Evolutionary conservation across 2,329 filamentous ascomycete species (phyloP).

Genomic region (Ceratocystis cacaofunesta): DNA sequence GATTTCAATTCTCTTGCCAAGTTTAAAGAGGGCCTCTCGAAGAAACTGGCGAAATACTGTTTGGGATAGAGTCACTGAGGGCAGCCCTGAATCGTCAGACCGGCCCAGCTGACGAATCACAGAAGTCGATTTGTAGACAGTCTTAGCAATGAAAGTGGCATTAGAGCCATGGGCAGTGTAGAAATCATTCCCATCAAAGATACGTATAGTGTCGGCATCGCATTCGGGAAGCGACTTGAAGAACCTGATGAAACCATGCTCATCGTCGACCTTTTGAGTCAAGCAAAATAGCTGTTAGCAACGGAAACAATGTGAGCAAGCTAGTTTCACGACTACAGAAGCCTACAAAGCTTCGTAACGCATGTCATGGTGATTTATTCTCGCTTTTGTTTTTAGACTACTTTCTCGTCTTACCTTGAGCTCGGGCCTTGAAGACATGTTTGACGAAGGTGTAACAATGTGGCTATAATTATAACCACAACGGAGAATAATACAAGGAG

Average conservation of each 20-base stretch:
- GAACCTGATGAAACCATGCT: conserved; percentile 90
- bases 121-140: conserved; percentile 93
- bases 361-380: background rate
- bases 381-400: background rate
- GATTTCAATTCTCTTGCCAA: conserved; percentile 84
- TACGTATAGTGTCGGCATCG: conserved; percentile 62
- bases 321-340: background rate
- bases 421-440: conserved; percentile 58
- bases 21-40: conserved; percentile 78
- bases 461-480: background rate
- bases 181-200: conserved; percentile 90
- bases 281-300: conserved; percentile 8
- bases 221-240: conserved; percentile 71
- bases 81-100: conserved; percentile 66
- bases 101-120: conserved; percentile 81
- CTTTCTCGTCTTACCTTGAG: conserved; percentile 39
- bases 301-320: background rate
- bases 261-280: conserved; percentile 65
- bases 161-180: conserved; percentile 87
- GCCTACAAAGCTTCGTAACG: background rate
- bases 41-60: conserved; percentile 95
- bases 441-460: conserved; percentile 20
- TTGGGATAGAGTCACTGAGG: conserved; percentile 87
- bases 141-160: conserved; percentile 69
- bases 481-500: background rate